Conservation (phyloP, 495 filamentous ascomycete genomes). For the Penicillium parvum region DNA sequence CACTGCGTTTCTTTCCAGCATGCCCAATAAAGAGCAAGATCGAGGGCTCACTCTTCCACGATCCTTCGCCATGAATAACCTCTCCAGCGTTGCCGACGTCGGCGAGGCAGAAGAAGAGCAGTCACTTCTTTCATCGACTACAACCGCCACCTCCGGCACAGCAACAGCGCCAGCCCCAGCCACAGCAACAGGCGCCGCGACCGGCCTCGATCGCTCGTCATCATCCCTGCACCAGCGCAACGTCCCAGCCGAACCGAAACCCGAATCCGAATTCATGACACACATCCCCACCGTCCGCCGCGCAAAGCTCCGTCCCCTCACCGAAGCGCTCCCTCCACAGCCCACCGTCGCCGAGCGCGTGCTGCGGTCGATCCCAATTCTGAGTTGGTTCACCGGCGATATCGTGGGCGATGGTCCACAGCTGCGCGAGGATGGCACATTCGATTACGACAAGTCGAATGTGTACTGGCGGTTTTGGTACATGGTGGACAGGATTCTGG, state of each 20-base stretch:
- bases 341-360: constrained; percentile 56
- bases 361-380: constrained; percentile 56
- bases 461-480: constrained; percentile 68
- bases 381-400: constrained; percentile 69
- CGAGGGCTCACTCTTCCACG: constrained; percentile 41
- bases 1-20: constrained; percentile 33
- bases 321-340: constrained; percentile 62
- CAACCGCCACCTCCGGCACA: constrained; percentile 58
- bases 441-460: constrained; percentile 70
- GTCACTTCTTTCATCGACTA: constrained; percentile 31
- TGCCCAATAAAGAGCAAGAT: constrained; percentile 27
- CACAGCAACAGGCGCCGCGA: constrained; percentile 39
- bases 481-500: constrained; percentile 41
- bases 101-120: constrained; percentile 22
- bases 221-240: constrained; percentile 33
- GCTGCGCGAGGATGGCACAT: constrained; percentile 70
- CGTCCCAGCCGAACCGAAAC: constrained; percentile 25
- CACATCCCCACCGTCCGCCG: constrained; percentile 50
- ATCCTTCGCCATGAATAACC: constrained; percentile 43
- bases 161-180: constrained; percentile 36
- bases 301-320: constrained; percentile 45
- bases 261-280: constrained; percentile 47
- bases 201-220: constrained; percentile 38
- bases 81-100: constrained; percentile 27
- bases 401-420: constrained; percentile 78